phyloP scores from a whole-genome alignment of 441 rosid genomes.

The Daphne laureola region DNA sequence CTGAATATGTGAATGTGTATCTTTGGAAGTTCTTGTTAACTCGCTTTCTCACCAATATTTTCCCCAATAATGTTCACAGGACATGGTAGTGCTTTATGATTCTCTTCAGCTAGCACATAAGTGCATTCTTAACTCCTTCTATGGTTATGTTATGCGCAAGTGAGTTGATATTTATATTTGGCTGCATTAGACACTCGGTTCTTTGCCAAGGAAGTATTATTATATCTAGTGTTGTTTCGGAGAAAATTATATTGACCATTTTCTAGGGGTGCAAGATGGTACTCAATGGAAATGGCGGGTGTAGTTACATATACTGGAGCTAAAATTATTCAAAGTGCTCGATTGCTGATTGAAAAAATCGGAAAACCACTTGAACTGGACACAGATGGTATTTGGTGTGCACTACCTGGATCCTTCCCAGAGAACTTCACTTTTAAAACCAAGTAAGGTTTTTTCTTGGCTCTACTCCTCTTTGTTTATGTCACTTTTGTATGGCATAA shows the following conservation, averaged over 20 bases:
- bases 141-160: constrained; percentile 99
- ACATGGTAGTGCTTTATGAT: constrained; percentile 98
- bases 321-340: constrained; percentile 97
- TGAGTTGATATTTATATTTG: constrained; percentile 33
- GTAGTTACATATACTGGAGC: constrained; percentile 99
- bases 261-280: constrained; percentile 99
- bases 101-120: constrained; percentile 99
- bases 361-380: constrained; percentile 99
- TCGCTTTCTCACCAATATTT: not conserved
- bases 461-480: not conserved
- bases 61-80: constrained; percentile 46
- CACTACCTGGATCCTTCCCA: constrained; percentile 94
- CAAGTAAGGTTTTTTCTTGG: constrained; percentile 46
- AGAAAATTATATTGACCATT: constrained; percentile 6
- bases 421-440: constrained; percentile 92
- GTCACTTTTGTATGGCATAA: not conserved
- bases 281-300: constrained; percentile 99
- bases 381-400: constrained; percentile 99
- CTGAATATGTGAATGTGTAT: too few species aligned
- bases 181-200: constrained; percentile 6
- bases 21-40: too few species aligned
- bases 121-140: constrained; percentile 95
- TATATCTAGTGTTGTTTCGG: not conserved
- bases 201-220: constrained; percentile 7
- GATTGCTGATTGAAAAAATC: constrained; percentile 87